These are phyloP conservation scores for Penicillium pulvis DNA, from an alignment of 495 filamentous ascomycete species.

Conservation along the genomic window DNA sequence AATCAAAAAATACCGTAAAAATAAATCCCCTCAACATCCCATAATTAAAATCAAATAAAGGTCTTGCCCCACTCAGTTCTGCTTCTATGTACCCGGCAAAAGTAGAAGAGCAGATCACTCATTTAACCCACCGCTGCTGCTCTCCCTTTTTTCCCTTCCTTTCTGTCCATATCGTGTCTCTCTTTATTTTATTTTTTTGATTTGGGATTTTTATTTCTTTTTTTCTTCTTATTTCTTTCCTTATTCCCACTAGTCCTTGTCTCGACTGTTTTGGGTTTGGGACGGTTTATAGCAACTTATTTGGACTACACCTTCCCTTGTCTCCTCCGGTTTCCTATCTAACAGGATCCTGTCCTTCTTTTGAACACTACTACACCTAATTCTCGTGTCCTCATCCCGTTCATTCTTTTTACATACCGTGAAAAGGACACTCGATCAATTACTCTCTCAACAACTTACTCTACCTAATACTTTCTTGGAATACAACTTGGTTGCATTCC, in stretches of 20 bases:
- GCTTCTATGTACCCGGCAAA: conserved; percentile 26
- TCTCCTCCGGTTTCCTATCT: conserved; percentile 31
- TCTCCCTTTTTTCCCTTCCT: conserved; percentile 18
- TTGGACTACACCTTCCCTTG: conserved; percentile 30
- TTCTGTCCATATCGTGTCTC: conserved; percentile 35
- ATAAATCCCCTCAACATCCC: conserved; percentile 24
- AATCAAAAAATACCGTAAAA: conserved; percentile 7
- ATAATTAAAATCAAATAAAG: conserved; percentile 24
- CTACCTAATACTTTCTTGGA: conserved; percentile 7
- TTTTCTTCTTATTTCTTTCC: conserved; percentile 26
- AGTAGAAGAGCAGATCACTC: conserved; percentile 49
- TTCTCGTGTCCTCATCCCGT: conserved; percentile 16
- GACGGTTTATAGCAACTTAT: conserved; percentile 25
- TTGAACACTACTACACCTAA: conserved; percentile 14
- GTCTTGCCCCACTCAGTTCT: conserved; percentile 36
- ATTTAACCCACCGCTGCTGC: conserved; percentile 46
- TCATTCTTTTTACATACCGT: conserved; percentile 26
- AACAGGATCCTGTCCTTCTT: conserved; percentile 41
- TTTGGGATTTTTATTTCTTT: conserved; percentile 31
- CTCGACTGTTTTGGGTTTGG: conserved; percentile 32
- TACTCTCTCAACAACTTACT: conserved; percentile 7
- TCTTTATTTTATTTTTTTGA: conserved; percentile 37
- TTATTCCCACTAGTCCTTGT: conserved; percentile 24
- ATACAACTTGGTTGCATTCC: conserved; percentile 5
- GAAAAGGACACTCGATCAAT: conserved; percentile 6